Percentiles rank a stretch among this genome's conserved stretches.
phyloP scores from a whole-genome alignment of 2,329 filamentous ascomycete genomes.

The Helicocarpus griseus region DNA sequence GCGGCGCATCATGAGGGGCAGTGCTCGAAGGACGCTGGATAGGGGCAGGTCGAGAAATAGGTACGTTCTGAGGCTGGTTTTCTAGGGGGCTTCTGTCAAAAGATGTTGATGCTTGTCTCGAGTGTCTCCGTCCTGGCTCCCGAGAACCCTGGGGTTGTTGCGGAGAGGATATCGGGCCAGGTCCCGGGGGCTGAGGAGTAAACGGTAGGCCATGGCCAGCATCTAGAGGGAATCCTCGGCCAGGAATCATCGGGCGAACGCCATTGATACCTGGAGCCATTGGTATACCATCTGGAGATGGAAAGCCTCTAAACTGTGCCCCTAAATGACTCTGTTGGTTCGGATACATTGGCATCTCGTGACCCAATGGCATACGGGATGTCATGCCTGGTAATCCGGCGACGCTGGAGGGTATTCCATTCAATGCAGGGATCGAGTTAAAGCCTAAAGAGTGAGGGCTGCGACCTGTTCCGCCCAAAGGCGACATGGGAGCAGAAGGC shows the following conservation, averaged over 20 bases:
- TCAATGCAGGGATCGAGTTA: slow-evolving; percentile 45
- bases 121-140: slow-evolving; percentile 48
- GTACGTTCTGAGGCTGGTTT: slow-evolving; percentile 51
- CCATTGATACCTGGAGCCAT: slow-evolving; percentile 52
- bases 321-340: slow-evolving; percentile 43
- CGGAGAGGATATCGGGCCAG: slow-evolving; percentile 21
- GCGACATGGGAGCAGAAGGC: slow-evolving; percentile 55
- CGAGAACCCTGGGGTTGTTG: slow-evolving; percentile 18
- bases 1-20: slow-evolving; percentile 41
- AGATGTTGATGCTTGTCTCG: slow-evolving; percentile 63
- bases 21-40: slow-evolving; percentile 79
- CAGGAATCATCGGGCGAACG: slow-evolving; percentile 50
- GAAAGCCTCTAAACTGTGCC: slow-evolving; percentile 46
- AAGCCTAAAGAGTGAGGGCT: slow-evolving; percentile 45
- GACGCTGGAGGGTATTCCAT: slow-evolving; percentile 44
- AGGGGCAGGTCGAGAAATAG: slow-evolving; percentile 72
- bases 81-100: slow-evolving; percentile 52
- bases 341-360: slow-evolving; percentile 47
- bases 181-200: slow-evolving; percentile 34
- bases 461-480: slow-evolving; percentile 51
- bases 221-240: slow-evolving; percentile 46
- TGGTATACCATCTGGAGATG: slow-evolving; percentile 41
- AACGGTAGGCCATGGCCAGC: slow-evolving; percentile 32
- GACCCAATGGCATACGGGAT: slow-evolving; percentile 42
- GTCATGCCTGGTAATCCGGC: slow-evolving; percentile 45